Evolutionary conservation across 768 basidiomycete genomes (phyloP).

Genomic region (Cystofilobasidium macerans): DNA sequence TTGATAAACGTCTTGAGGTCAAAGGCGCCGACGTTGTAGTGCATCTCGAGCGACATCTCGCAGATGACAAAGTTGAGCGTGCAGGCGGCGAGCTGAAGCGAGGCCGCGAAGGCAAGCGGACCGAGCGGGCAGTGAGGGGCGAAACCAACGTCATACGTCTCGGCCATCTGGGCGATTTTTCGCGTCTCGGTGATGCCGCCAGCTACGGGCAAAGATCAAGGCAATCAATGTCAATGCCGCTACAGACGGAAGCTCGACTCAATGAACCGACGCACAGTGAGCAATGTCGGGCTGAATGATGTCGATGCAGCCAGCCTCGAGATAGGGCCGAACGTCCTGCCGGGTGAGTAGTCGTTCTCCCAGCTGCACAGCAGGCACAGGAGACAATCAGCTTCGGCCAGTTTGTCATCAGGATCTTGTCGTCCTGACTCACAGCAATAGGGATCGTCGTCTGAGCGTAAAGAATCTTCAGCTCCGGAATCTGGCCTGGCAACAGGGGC

Average conservation of each 20-base stretch:
- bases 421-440: conserved; percentile 46
- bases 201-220: conserved; percentile 28
- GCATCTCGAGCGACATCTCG: conserved; percentile 32
- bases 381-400: not conserved
- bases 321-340: conserved; percentile 44
- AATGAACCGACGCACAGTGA: conserved; percentile 26
- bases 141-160: conserved; percentile 56
- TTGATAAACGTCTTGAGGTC: conserved; percentile 55
- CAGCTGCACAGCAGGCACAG: conserved; percentile 15
- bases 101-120: conserved; percentile 55
- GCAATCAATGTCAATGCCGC: too few relatives aligned
- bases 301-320: conserved; percentile 47
- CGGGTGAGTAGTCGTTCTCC: conserved; percentile 53
- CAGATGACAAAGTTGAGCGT: conserved; percentile 49
- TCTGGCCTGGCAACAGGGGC: conserved; percentile 52
- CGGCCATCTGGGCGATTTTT: conserved; percentile 50
- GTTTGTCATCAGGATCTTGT: not conserved
- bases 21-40: conserved; percentile 46
- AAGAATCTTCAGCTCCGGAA: conserved; percentile 54
- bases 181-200: conserved; percentile 49
- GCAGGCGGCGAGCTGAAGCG: conserved; percentile 50
- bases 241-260: not conserved
- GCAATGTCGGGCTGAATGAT: conserved; percentile 58
- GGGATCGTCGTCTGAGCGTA: conserved; percentile 49
- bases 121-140: conserved; percentile 65